A percentile compares a stretch with the other conserved stretches of the same genome.
Evolutionary conservation across 163 green algal genomes (phyloP).

Genomic region (Scenedesmus sp.): DNA sequence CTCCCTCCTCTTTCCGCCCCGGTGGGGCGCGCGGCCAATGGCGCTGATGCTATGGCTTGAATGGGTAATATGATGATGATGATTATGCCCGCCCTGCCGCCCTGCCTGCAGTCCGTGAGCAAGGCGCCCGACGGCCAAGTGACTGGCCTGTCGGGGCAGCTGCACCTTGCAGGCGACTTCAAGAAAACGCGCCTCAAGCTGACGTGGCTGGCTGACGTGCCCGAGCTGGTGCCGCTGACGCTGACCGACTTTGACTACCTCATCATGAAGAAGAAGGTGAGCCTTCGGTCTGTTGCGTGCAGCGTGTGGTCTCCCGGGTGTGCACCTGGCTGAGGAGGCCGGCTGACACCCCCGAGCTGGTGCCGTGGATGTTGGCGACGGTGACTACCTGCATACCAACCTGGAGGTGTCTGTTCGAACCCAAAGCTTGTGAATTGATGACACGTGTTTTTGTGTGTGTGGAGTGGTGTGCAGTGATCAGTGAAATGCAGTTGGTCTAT

Average conservation of each 20-base stretch:
- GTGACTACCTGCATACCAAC: slow-evolving; percentile 89
- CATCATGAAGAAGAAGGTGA: slow-evolving; percentile 86
- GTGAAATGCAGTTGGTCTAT: no score
- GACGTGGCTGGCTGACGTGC: slow-evolving; percentile 90
- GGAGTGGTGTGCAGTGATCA: no score
- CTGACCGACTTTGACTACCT: slow-evolving; percentile 88
- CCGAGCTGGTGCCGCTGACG: slow-evolving; percentile 77
- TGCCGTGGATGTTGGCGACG: slow-evolving; percentile 79
- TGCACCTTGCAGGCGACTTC: slow-evolving; percentile 92
- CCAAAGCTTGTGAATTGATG: no score
- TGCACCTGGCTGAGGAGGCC: slow-evolving; percentile 96
- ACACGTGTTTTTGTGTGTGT: no score
- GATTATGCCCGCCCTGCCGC: not conserved
- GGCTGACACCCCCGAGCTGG: slow-evolving; percentile 72
- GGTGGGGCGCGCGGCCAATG: no score
- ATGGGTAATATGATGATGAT: no score
- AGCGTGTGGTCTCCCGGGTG: not conserved
- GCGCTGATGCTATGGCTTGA: no score
- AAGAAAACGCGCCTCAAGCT: slow-evolving; percentile 98
- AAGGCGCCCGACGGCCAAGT: slow-evolving; percentile 63
- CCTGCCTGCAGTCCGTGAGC: slow-evolving; percentile 56
- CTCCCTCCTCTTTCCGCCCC: no score
- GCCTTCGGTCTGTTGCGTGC: not conserved
- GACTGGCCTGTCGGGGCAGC: slow-evolving; percentile 57
- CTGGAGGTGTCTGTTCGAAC: no score